Base-by-base conservation (phyloP, 2,329 filamentous ascomycete species). In the Penicillium sp. region DNA sequence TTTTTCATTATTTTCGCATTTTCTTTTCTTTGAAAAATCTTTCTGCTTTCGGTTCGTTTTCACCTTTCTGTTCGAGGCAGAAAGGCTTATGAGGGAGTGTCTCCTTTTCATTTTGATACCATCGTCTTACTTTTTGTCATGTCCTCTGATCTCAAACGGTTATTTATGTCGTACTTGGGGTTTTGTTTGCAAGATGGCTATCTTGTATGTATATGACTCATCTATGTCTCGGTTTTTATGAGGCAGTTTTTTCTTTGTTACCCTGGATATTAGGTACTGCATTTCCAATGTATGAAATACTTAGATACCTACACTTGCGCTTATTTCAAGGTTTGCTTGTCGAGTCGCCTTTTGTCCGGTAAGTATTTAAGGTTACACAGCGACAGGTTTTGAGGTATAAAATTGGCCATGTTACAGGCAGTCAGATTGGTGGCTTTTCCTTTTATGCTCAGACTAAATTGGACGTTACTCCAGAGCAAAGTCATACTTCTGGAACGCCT, bases 401-500 rank as follows among this genome's bases (percentile, higher is more conserved):
- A 10, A 39, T 33, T 7, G 14, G 31, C 31, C 31, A 7, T 33
- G 31, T 13, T 5, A 5, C 14, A 33, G 31, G 14, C 14, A 6
- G 13, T 14, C 29, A 33, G 4, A 33, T 33, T 14, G 31, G 31
- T 4, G 31, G 31, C 13, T 3, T 7, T 33, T 33, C 14, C 35
- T 19, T 8, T 19, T 39, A 19, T 39, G 35, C 27, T 29, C 9
- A 29, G 27, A 29, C 27, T 29, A 29, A 19, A 9, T 33, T 39
- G 10, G n/a, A 9, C 26, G 43, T 56, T 69, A 69, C 55, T 76
- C 69, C 60, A 81, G 64, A 43, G 91, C 89, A 73, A 97, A 97
- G 74, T 99, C 93, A 83, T 90, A 97, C 31, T 85, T 81, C 75
- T 91, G 88, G 70, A 96, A 99, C 1, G 88, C 88, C 64, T 84